Percentiles rank a stretch among this genome's conserved stretches.
Evolutionary conservation across 202 grass and related monocot genomes (phyloP).

Genomic region (Miscanthus sacchariflorus): DNA sequence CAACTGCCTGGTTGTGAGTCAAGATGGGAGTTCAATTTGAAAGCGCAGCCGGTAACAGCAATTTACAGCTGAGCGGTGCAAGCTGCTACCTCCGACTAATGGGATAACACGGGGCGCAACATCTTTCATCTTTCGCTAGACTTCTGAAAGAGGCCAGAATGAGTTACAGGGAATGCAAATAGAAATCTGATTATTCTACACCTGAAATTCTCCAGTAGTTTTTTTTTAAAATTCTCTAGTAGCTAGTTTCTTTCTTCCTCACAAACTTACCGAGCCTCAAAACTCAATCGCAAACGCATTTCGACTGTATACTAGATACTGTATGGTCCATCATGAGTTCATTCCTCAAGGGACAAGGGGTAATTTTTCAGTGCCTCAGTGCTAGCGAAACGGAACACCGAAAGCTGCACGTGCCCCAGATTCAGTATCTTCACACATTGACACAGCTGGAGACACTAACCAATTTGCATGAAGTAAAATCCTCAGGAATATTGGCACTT

Average conservation of each 20-base stretch:
- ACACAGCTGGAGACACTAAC: not conserved
- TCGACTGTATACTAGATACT: not conserved
- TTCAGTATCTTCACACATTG: not conserved
- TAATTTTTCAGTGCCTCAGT: not conserved
- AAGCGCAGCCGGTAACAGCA: not conserved
- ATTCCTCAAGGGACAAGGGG: too few species aligned
- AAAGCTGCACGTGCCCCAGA: not conserved
- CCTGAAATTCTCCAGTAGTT: not conserved
- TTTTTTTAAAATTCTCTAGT: not conserved
- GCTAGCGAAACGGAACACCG: not conserved
- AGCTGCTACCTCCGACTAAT: not conserved
- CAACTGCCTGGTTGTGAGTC: too few species aligned
- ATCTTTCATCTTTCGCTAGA: too few species aligned
- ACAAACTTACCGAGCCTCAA: too few species aligned
- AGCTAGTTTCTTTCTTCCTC: not conserved
- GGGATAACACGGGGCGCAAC: too few species aligned
- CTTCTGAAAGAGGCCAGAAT: not conserved
- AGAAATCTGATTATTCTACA: not conserved
- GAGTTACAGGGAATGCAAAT: not conserved
- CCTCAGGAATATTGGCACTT: slow-evolving; percentile 44
- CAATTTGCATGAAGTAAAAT: not conserved
- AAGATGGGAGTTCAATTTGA: too few species aligned
- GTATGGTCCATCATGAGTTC: too few species aligned
- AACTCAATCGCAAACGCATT: not conserved
- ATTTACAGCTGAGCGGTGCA: not conserved